Evolutionary conservation across 2,329 filamentous ascomycete genomes (phyloP).

Genomic region (Geosmithia putterillii): DNA sequence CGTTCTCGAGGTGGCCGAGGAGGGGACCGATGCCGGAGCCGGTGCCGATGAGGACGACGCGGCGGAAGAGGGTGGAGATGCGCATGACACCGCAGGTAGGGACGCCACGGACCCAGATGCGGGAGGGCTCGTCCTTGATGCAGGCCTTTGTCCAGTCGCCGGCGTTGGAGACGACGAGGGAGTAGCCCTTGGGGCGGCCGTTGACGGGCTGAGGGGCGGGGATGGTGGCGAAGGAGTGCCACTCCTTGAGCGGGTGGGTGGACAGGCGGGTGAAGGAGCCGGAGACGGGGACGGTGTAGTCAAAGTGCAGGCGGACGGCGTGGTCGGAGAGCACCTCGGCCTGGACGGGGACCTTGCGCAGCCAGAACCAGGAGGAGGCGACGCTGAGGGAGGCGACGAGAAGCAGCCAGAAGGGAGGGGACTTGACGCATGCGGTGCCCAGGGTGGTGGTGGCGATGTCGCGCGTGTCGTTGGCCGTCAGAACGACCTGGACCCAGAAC

Average conservation of each 20-base stretch:
- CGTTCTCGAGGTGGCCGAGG: slow-evolving; percentile 43
- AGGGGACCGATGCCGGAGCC: slow-evolving; percentile 64
- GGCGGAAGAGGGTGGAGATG: slow-evolving; percentile 52
- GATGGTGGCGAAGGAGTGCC: slow-evolving; percentile 67
- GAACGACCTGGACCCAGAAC: slow-evolving; percentile 51
- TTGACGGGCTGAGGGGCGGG: slow-evolving; percentile 33
- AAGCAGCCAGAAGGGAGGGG: slow-evolving; percentile 54
- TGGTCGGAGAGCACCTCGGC: slow-evolving; percentile 59
- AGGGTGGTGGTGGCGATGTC: slow-evolving; percentile 18
- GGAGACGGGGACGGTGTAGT: slow-evolving; percentile 44
- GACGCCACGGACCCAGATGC: slow-evolving; percentile 56
- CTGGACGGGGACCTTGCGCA: slow-evolving; percentile 54
- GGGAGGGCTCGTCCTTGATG: slow-evolving; percentile 47
- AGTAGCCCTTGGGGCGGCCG: slow-evolving; percentile 30
- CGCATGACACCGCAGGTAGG: slow-evolving; percentile 57
- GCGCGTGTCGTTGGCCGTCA: slow-evolving; percentile 33
- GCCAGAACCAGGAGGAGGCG: slow-evolving; percentile 59
- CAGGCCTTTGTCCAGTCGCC: slow-evolving; percentile 61
- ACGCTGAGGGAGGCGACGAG: slow-evolving; percentile 50
- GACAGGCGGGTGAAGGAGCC: slow-evolving; percentile 41
- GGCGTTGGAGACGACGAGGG: slow-evolving; percentile 57
- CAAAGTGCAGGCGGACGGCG: slow-evolving; percentile 59
- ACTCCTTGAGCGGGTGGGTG: slow-evolving; percentile 52
- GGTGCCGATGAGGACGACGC: slow-evolving; percentile 55
- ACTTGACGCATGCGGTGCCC: slow-evolving; percentile 21